phyloP scores from a whole-genome alignment of 768 basidiomycete species.

The Fistulinella prunicolor region DNA sequence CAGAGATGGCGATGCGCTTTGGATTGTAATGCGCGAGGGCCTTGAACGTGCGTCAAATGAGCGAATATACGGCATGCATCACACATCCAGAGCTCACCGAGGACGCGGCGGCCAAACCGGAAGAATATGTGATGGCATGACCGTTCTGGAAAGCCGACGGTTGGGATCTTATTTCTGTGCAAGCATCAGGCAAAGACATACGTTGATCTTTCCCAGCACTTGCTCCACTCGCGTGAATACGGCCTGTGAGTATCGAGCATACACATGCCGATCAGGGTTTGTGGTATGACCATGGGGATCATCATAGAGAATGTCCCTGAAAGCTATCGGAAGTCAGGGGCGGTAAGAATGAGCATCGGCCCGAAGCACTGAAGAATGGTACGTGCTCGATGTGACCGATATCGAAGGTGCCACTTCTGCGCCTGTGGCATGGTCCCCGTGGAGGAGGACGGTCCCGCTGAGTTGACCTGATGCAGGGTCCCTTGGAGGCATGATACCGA shows the following conservation, averaged over 20 bases:
- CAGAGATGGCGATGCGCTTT: constrained; percentile 72
- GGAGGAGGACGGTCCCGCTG: too few relatives aligned
- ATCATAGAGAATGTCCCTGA: constrained; percentile 40
- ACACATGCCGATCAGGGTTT: constrained; percentile 61
- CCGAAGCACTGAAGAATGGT: neutral
- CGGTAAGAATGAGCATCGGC: neutral
- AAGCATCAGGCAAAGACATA: constrained; percentile 21
- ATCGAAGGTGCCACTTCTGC: constrained; percentile 31
- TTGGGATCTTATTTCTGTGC: neutral
- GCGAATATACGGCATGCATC: neutral
- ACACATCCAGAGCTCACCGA: constrained; percentile 45
- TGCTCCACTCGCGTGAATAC: constrained; percentile 67
- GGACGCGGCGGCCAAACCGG: constrained; percentile 72
- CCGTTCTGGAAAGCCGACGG: constrained; percentile 47
- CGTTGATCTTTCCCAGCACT: constrained; percentile 68
- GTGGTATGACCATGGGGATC: constrained; percentile 27
- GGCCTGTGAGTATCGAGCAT: constrained; percentile 71
- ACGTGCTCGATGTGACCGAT: constrained; percentile 70
- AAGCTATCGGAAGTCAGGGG: constrained; percentile 41
- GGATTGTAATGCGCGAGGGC: constrained; percentile 68
- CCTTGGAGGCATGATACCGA: too few relatives aligned
- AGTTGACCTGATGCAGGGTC: too few relatives aligned
- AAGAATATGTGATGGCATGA: constrained; percentile 72
- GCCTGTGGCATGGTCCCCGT: too few relatives aligned
- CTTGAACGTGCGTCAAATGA: constrained; percentile 33